A percentile compares a stretch with the other conserved stretches of the same genome.
phyloP scores from a whole-genome alignment of 129 eudicot species.

The Flaveria linearis region DNA sequence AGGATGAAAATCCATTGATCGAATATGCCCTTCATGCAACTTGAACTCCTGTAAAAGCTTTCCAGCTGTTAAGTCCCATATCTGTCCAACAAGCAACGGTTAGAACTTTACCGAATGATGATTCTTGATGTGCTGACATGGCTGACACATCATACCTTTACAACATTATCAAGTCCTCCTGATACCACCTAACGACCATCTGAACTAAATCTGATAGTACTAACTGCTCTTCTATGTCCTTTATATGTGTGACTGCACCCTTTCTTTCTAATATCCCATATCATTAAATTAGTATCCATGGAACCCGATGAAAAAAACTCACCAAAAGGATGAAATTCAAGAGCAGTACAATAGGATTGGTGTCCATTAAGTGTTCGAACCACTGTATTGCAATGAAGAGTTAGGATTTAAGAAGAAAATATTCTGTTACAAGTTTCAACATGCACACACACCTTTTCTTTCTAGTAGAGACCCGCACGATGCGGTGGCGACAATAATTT shows the following conservation, averaged over 20 bases:
- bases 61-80: conserved; percentile 98
- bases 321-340: conserved; percentile 79
- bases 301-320: conserved; percentile 50
- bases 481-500: no score
- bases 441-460: background rate
- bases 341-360: conserved; percentile 82
- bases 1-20: conserved; percentile 91
- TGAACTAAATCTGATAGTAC: conserved; percentile 79
- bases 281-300: conserved; percentile 45
- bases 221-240: conserved; percentile 83
- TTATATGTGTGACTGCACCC: conserved; percentile 95
- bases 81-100: conserved; percentile 46
- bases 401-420: background rate
- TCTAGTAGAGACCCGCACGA: no score
- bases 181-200: conserved; percentile 99
- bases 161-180: conserved; percentile 87
- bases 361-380: conserved; percentile 89
- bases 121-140: conserved; percentile 22
- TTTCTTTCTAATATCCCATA: conserved; percentile 69
- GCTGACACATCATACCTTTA: conserved; percentile 60
- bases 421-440: conserved; percentile 4
- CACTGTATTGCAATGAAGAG: conserved; percentile 63
- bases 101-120: conserved; percentile 9
- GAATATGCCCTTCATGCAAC: conserved; percentile 88
- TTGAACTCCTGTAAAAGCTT: conserved; percentile 88